These are phyloP conservation scores for Paramarasmius palmivorus DNA, from an alignment of 1,284 basidiomycete genomes.

Conservation along the genomic window DNA sequence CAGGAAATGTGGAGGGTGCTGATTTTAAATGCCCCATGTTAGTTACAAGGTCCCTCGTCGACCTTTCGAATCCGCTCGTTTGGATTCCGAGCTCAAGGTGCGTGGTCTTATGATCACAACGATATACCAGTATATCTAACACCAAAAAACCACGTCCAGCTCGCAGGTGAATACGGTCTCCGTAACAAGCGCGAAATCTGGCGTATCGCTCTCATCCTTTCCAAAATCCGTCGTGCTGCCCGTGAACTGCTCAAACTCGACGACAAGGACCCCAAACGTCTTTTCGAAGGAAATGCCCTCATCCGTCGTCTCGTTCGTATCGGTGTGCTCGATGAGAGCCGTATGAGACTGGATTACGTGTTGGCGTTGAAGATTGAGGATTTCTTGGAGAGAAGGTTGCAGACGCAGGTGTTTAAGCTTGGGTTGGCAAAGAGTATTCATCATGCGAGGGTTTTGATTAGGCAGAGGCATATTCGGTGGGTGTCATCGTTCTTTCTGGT, in stretches of 20 bases:
- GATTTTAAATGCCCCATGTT: constrained; percentile 57
- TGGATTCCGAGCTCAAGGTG: constrained; percentile 99
- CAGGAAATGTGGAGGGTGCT: constrained; percentile 61
- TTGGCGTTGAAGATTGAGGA: constrained; percentile 98
- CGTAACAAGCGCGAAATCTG: constrained; percentile 99
- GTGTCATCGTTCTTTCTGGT: constrained; percentile 25
- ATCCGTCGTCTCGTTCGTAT: constrained; percentile 99
- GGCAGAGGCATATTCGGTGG: constrained; percentile 94
- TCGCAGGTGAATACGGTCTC: constrained; percentile 99
- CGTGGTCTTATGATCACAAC: constrained; percentile 20
- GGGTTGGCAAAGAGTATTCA: constrained; percentile 98
- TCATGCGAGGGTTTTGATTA: constrained; percentile 97
- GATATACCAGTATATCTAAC: too few species aligned
- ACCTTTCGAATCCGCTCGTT: constrained; percentile 96
- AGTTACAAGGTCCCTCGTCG: constrained; percentile 99
- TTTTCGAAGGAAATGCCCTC: constrained; percentile 99
- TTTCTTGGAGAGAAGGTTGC: constrained; percentile 98
- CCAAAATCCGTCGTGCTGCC: constrained; percentile 99
- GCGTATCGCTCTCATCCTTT: constrained; percentile 97
- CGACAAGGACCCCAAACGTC: constrained; percentile 99
- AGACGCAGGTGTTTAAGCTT: constrained; percentile 99
- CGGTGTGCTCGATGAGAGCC: constrained; percentile 98
- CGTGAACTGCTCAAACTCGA: constrained; percentile 99
- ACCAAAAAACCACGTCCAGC: too few species aligned
- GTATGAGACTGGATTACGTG: constrained; percentile 99